Conservation (phyloP, 441 rosid species). For the Erodium trifolium region DNA sequence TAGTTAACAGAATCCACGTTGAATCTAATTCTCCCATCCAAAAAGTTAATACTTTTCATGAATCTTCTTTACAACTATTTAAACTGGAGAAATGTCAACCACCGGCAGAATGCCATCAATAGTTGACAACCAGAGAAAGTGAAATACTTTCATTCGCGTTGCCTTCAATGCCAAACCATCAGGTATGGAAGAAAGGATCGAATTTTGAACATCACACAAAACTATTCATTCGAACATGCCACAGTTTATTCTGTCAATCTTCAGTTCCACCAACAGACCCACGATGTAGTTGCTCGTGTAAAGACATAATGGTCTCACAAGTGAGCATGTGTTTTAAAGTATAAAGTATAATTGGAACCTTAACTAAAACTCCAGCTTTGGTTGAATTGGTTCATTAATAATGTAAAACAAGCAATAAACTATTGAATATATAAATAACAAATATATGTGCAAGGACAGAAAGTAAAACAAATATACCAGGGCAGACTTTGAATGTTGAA, state of each 20-base stretch:
- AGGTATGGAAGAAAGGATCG: no score
- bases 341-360: neutral
- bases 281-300: neutral
- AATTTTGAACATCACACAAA: neutral
- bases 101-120: no score
- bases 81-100: no score
- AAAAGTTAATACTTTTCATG: neutral
- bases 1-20: neutral
- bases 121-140: no score
- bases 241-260: neutral
- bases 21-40: neutral
- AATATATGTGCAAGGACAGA: conserved; percentile 10
- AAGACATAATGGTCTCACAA: neutral
- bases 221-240: neutral
- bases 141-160: no score
- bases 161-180: no score
- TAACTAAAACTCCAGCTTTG: neutral
- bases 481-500: conserved; percentile 48
- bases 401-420: neutral
- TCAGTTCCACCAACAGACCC: neutral
- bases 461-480: conserved; percentile 33
- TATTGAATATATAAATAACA: neutral
- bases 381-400: neutral
- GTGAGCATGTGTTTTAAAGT: neutral
- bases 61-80: no score